Evolutionary conservation across 441 rosid genomes (phyloP), one percentile per base, ranked within the genome.

Genomic region (Jatropha multifida): DNA sequence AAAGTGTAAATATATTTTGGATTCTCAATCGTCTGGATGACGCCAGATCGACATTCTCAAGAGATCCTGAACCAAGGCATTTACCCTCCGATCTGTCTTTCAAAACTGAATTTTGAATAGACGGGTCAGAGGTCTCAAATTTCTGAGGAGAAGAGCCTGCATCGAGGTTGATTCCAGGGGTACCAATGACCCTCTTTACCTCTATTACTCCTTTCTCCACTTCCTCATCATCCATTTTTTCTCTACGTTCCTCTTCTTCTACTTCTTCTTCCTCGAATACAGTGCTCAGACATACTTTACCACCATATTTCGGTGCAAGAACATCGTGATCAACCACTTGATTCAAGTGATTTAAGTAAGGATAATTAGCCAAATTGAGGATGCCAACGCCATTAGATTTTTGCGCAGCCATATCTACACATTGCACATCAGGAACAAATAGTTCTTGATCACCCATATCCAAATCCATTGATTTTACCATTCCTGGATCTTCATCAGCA

Each of bases 381-480:
- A 72, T 69, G 64, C 73, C 75, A 58, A 73, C 79, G 74, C 62
- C 73, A 37, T 68, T 75, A 15, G 44, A 49, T 60, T 75, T 78
- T 61, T 69, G 71, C 32, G 32, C 77, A 67, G 60, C 55, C 46
- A 70, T 68, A 23, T 76, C 81, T 58, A 80, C 79, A 37, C 65
- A 76, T 77, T 80, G 84, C 62, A 88, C 81, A 37, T 83, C 91
- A 61, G 83, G 88, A 46, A 75, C 68, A 46, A 64, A 72, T 42
- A 88, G 81, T 68, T 95, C 98, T 62, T 87, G 81, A 73, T 92
- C 99, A 71, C 94, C 88, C 93, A 83, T 93, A 86, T 93, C 99
- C 76, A 95, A 79, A 66, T 93, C 98, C 98, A 95, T 95, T 20
- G 99, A 95, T 82, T 92, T 95, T 48, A 93, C 99, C 99, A 93